Percentiles rank a stretch among this genome's conserved stretches.
These are phyloP conservation scores for Arctostaphylos glauca DNA, from an alignment of 148 eudicot genomes.

Conservation along the genomic window DNA sequence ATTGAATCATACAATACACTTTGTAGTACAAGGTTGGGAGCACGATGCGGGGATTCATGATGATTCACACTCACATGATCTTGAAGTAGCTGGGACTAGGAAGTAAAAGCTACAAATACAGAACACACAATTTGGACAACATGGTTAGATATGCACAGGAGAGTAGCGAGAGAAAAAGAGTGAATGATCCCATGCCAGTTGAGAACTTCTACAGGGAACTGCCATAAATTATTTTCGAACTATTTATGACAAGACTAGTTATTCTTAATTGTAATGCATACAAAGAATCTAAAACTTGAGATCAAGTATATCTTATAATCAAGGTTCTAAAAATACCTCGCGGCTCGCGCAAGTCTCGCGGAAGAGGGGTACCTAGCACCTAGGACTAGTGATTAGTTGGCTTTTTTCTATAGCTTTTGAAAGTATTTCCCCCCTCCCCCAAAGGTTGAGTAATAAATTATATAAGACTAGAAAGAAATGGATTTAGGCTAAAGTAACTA, in stretches of 20 bases:
- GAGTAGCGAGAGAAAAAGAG: neutral
- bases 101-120: no score
- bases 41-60: neutral
- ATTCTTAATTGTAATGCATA: neutral
- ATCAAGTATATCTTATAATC: neutral
- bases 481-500: no score
- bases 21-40: neutral
- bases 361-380: no score
- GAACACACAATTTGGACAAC: no score
- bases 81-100: neutral
- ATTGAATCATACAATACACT: neutral
- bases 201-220: neutral
- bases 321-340: no score
- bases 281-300: neutral
- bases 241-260: neutral
- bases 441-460: no score
- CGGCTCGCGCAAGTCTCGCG: no score
- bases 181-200: neutral
- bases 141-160: neutral
- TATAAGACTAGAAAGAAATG: no score
- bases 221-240: no score
- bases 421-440: no score
- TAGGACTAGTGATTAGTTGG: no score
- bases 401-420: no score
- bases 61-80: neutral